Base-by-base conservation (phyloP, 768 basidiomycete species). In the Tylopilus rubrobrunneus region DNA sequence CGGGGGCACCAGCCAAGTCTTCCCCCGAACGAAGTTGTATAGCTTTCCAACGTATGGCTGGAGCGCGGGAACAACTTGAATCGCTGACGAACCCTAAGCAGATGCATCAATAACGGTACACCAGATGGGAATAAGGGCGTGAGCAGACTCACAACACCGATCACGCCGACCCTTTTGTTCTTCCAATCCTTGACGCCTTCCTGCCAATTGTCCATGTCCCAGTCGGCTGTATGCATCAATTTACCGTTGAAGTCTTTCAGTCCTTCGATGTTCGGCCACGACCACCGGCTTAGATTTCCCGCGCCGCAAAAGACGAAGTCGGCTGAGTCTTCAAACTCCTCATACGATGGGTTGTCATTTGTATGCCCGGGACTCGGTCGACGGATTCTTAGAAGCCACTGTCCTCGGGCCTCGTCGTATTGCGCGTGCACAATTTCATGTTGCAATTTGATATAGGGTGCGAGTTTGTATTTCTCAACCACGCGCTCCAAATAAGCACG, bases 241-340 rank as follows among this genome's bases (percentile, higher is more conserved):
- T 70, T 73, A 5, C 86, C 87, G 55, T 76, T 70, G 67, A 83
- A 88, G 8, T 66, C 71, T 15, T 80, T 67, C 28, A 86, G 63
- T 4, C 84, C 85, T 9, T 72, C 65, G 42, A 87, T 85, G 42
- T 83, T 77, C 3, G 86, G 87, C 86, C 85, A 87, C 27, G 76
- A 72, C 84, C 84, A 86, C 7, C 80, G 67, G 46, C 79, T 82
- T 45, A 85, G 64, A 11, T 58, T 58, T 5, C 84, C 84, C 19
- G 78, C 65, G n/a, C 76, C 78, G 14, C 77, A 78, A 47, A 87
- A 74, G 34, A 87, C 71, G 0, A 86, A 71, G 54, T 87, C 84
- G 2, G 77, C 79, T 0, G 64, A 72, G 56, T 85, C 83, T 25
- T 78, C 77, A 41, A 82, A 73, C 57, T 77, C 73, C 46, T 78